phyloP scores from a whole-genome alignment of 2,329 filamentous ascomycete species.

The Trichoderma aggressivum region DNA sequence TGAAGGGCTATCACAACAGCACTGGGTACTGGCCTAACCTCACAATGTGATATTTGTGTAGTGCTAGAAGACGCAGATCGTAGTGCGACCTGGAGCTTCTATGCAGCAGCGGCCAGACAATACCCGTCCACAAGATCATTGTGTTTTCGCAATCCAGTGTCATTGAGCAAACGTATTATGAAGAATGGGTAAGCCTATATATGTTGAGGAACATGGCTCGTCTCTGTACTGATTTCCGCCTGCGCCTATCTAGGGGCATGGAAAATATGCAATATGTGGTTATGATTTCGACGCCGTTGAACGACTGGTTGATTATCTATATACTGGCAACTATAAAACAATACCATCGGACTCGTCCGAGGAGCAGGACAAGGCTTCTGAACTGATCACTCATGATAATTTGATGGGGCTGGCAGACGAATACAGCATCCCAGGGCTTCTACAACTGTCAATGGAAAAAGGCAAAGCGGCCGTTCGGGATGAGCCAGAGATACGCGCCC shows the following conservation, averaged over 20 bases:
- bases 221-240: not conserved
- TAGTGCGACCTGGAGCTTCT: not conserved
- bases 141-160: not conserved
- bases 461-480: not conserved
- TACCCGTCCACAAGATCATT: not conserved
- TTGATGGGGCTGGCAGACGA: not conserved
- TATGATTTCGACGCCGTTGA: not conserved
- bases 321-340: not conserved
- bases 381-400: not conserved
- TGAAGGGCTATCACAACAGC: not conserved
- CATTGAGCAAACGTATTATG: not conserved
- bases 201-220: not conserved
- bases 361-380: not conserved
- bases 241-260: not conserved
- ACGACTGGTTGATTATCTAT: not conserved
- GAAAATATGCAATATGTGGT: not conserved
- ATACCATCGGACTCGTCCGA: too few relatives aligned
- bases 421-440: not conserved
- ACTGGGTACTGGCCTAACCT: not conserved
- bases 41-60: rapidly evolving
- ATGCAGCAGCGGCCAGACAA: not conserved
- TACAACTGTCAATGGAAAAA: not conserved
- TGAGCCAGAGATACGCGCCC: not conserved
- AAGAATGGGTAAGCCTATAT: not conserved
- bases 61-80: not conserved